Evolutionary conservation across 805 yeast species (phyloP).

Genomic region (Maudiozyma bulderi): DNA sequence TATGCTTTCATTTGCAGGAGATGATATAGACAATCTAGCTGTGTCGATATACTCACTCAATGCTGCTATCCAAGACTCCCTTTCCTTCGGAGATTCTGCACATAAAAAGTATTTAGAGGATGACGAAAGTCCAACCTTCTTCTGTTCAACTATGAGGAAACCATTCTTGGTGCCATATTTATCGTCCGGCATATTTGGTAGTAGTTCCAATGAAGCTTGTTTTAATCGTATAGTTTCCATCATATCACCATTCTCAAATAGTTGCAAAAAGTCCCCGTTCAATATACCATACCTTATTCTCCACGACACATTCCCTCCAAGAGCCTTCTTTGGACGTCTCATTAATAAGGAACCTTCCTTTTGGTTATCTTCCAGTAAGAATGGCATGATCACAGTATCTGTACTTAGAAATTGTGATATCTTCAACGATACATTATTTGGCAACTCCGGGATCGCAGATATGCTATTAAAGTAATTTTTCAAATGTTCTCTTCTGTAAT

Average conservation of each 20-base stretch:
- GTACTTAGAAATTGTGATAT: conserved; percentile 60
- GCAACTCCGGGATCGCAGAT: conserved; percentile 48
- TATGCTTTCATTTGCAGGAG: conserved; percentile 2
- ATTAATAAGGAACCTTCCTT: conserved; percentile 61
- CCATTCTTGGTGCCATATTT: conserved; percentile 30
- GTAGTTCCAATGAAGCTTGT: conserved; percentile 32
- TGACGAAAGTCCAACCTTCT: conserved; percentile 30
- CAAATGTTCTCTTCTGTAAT: conserved; percentile 44
- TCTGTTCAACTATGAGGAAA: conserved; percentile 31
- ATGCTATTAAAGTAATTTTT: conserved; percentile 52
- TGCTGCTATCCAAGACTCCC: conserved; percentile 60
- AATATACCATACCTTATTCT: conserved; percentile 59
- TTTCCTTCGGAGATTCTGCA: conserved; percentile 68
- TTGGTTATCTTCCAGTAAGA: conserved; percentile 39
- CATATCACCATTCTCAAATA: conserved; percentile 46
- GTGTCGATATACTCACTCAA: conserved; percentile 29
- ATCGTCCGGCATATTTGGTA: conserved; percentile 30
- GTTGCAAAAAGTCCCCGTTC: conserved; percentile 47
- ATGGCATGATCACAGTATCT: conserved; percentile 55
- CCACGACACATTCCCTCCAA: conserved; percentile 56
- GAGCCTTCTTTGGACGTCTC: conserved; percentile 39
- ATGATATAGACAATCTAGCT: conserved; percentile 3
- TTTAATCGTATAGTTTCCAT: conserved; percentile 35
- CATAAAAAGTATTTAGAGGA: conserved; percentile 55
- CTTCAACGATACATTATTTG: conserved; percentile 40